phyloP scores from a whole-genome alignment of 345 rosid genomes.

The Trapa bicornis region DNA sequence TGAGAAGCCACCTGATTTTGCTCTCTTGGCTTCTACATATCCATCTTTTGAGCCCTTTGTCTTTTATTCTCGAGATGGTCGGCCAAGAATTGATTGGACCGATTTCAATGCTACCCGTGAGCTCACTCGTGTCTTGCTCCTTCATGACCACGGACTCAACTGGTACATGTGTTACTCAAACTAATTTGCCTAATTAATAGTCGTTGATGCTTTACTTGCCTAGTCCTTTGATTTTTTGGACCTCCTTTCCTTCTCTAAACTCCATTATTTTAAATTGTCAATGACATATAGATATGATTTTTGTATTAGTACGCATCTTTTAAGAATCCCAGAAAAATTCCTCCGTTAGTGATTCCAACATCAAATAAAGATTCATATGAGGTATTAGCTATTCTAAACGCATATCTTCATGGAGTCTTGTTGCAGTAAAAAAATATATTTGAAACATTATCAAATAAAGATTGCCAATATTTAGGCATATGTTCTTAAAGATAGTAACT shows the following conservation, averaged over 20 bases:
- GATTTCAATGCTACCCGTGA: slow-evolving; percentile 80
- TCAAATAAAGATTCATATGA: neutral
- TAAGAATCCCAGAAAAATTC: neutral
- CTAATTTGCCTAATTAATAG: neutral
- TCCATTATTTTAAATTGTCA: neutral
- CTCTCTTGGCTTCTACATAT: slow-evolving; percentile 56
- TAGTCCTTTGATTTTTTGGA: neutral
- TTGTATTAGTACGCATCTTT: too few species aligned
- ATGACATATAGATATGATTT: neutral
- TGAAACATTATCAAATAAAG: neutral
- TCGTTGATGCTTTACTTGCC: neutral
- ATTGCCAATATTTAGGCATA: neutral
- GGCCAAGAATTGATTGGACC: slow-evolving; percentile 78
- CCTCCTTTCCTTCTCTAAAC: neutral
- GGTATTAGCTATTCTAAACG: neutral
- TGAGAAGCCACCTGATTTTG: slow-evolving; percentile 67
- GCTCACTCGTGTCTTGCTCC: slow-evolving; percentile 69
- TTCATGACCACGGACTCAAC: slow-evolving; percentile 53
- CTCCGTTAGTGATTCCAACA: neutral
- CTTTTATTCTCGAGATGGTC: slow-evolving; percentile 43
- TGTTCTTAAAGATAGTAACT: neutral
- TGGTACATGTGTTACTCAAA: slow-evolving; percentile 25
- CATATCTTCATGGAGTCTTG: neutral
- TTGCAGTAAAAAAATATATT: neutral
- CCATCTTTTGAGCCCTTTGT: slow-evolving; percentile 63